phyloP scores from a whole-genome alignment of 73 alveolate species.

The Durusdinium trenchii region DNA sequence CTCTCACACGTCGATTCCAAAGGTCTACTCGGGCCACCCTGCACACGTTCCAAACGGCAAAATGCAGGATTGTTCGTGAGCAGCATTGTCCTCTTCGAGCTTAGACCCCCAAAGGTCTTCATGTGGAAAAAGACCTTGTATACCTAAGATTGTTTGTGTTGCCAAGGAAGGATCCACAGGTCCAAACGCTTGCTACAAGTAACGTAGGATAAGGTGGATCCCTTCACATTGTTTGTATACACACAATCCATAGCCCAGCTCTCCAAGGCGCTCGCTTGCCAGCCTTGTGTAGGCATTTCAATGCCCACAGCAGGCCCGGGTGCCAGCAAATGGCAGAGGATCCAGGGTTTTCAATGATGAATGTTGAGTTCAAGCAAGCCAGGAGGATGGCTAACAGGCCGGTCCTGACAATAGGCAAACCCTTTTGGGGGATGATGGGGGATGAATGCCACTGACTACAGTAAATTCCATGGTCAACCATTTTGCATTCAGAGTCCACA shows the following conservation, averaged over 20 bases:
- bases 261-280: too few relatives aligned
- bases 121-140: constrained; percentile 17
- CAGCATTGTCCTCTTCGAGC: constrained; percentile 4
- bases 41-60: not conserved
- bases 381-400: not conserved
- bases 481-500: not conserved
- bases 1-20: not conserved
- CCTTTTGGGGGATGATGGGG: not conserved
- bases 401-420: constrained; percentile 28
- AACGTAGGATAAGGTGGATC: too few relatives aligned
- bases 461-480: not conserved
- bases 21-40: not conserved
- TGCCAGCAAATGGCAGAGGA: too few relatives aligned
- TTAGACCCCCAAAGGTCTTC: not conserved
- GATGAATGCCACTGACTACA: not conserved
- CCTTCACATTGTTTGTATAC: too few relatives aligned
- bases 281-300: too few relatives aligned
- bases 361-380: not conserved
- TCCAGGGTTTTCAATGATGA: constrained; percentile 4
- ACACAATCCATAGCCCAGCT: too few relatives aligned
- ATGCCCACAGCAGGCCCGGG: too few relatives aligned
- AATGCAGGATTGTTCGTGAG: not conserved
- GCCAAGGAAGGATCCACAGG: not conserved
- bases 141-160: not conserved
- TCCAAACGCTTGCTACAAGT: not conserved